Evolutionary conservation across 2,329 filamentous ascomycete species (phyloP), one percentile per base, ranked within the genome.

Genomic region (Dryadomyces quercivorus): DNA sequence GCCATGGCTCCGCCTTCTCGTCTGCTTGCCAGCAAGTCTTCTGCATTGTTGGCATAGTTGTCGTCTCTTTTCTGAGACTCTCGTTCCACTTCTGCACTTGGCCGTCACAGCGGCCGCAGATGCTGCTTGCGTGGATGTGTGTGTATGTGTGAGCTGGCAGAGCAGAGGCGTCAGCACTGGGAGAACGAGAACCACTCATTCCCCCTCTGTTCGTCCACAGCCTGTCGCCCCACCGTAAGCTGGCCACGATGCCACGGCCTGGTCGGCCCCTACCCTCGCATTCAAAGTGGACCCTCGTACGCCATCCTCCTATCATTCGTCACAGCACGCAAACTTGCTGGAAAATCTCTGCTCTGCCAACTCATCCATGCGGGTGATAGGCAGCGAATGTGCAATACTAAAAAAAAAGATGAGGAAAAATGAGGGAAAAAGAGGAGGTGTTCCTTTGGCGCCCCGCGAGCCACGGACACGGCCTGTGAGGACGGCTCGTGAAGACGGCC

Each of bases 81-180:
- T 50, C 45, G 44, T 48, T 34, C 52, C 46, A 51, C 47, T 21
- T 50, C 50, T 43, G 38, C 50, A 51, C 21, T 16, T 58, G 66
- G 72, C 65, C 72, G 67, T 73, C 70, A 71, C 72, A 73, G 63
- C 67, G 71, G 71, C 65, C 69, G 71, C 63, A 62, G 52, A 55
- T 52, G 48, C 38, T 15, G 16, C 38, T 42, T n/a, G 16, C 38
- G 44, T 18, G 50, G 46, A 49, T 45, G 50, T 38, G 50, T 49
- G 47, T 44, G 9, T 12, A n/a, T 21, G 26, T 34, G 51, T 52
- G 51, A 16, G 34, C 18, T 47, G 43, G 44, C 43, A 22, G n/a
- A 7, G 9, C 18, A 21, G 16, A 40, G 42, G 12, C 43, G 7
- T 4, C 15, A 20, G 16, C 31, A 50, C 18, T 18, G 42, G 21